phyloP scores from a whole-genome alignment of 441 rosid genomes.

The Eruca vesicaria region DNA sequence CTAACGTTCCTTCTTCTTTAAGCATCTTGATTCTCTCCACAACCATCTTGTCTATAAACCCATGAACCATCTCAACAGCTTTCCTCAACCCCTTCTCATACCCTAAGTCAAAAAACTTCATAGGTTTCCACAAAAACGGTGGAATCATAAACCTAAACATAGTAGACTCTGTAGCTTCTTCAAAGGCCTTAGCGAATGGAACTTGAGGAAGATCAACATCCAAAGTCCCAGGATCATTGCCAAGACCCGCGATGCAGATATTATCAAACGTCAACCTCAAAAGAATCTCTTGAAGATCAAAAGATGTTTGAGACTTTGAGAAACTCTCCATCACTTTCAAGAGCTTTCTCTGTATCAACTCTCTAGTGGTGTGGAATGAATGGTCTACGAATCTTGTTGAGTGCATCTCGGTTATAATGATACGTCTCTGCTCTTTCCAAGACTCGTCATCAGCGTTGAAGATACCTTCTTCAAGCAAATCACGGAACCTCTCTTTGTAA shows the following conservation, averaged over 20 bases:
- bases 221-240: constrained; percentile 71
- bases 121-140: constrained; percentile 61
- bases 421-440: constrained; percentile 68
- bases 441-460: constrained; percentile 58
- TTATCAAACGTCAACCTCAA: constrained; percentile 74
- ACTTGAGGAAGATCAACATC: constrained; percentile 53
- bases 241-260: constrained; percentile 64
- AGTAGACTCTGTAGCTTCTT: constrained; percentile 70
- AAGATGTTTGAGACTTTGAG: constrained; percentile 36
- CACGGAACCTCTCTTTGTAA: constrained; percentile 55
- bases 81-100: constrained; percentile 52
- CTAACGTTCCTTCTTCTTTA: constrained; percentile 34
- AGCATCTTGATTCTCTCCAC: constrained; percentile 37
- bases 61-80: constrained; percentile 58
- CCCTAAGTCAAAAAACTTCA: constrained; percentile 58
- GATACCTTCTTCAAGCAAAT: constrained; percentile 72
- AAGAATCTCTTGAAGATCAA: constrained; percentile 72
- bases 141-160: constrained; percentile 60
- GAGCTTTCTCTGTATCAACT: constrained; percentile 55
- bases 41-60: constrained; percentile 55
- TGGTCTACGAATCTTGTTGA: constrained; percentile 51
- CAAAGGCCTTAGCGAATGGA: constrained; percentile 76
- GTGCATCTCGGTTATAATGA: constrained; percentile 60
- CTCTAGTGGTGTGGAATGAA: constrained; percentile 47
- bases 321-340: constrained; percentile 47